A percentile compares a stretch with the other conserved stretches of the same genome.
These are phyloP conservation scores for Verticillium isaacii DNA, from an alignment of 2,329 filamentous ascomycete species.

Conservation along the genomic window DNA sequence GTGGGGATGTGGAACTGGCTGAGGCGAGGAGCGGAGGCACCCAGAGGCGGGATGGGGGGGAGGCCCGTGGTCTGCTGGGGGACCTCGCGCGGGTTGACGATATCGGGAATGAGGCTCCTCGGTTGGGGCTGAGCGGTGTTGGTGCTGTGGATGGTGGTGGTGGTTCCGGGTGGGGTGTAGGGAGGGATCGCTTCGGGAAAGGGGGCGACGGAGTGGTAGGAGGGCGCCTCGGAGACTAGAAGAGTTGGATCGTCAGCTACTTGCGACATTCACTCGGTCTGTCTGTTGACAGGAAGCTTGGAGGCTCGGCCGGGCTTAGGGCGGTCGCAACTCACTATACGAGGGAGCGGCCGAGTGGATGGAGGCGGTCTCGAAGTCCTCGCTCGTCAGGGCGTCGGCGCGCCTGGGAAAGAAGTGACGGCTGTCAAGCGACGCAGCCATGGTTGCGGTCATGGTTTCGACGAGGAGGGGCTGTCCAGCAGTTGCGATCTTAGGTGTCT, in stretches of 20 bases:
- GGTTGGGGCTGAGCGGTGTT: slow-evolving; percentile 10
- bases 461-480: background rate
- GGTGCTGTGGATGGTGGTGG: slow-evolving; percentile 10
- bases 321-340: slow-evolving; percentile 45
- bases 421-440: slow-evolving; percentile 1
- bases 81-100: slow-evolving; percentile 10
- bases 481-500: background rate
- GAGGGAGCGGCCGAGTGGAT: slow-evolving; percentile 65
- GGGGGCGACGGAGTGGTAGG: slow-evolving; percentile 55
- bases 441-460: slow-evolving; percentile 1
- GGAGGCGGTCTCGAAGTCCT: slow-evolving; percentile 64
- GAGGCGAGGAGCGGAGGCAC: slow-evolving; percentile 28
- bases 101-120: slow-evolving; percentile 5
- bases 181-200: slow-evolving; percentile 43
- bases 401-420: slow-evolving; percentile 11
- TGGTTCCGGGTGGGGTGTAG: slow-evolving; percentile 37
- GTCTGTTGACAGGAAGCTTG: background rate
- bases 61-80: slow-evolving; percentile 36
- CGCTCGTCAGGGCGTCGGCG: slow-evolving; percentile 27
- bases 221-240: slow-evolving; percentile 58
- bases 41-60: slow-evolving; percentile 41
- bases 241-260: background rate
- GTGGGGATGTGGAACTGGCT: slow-evolving; percentile 52
- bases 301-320: background rate
- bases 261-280: background rate